Evolutionary conservation across 164 flowering plant genomes (phyloP), one percentile per base, ranked within the genome.

Genomic region (Kingdonia uniflora): DNA sequence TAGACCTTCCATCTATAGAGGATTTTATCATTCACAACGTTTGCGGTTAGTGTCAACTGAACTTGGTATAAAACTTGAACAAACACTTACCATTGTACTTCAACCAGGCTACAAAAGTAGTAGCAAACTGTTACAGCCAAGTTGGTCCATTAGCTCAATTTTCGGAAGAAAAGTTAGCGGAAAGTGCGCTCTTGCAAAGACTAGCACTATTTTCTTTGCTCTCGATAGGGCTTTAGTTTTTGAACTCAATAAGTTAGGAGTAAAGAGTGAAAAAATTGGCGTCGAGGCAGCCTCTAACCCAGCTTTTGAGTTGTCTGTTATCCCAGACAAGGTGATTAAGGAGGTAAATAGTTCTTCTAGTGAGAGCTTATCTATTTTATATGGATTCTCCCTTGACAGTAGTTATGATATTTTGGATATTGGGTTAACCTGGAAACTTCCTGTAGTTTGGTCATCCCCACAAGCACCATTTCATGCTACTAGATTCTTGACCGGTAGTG

Each of bases 401-500:
- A 68, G 64, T 15, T 56, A 42, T 40, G 49, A 72, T n/a, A 82
- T 81, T 51, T 75, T 84, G 55, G 80, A 92, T 75, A 61, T 88
- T 51, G 81, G 82, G 19, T 49, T 92, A 19, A 73, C 55, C 29
- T 92, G 99, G 96, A 88, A 82, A 65, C 43, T 56, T 59, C 95
- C 99, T 24, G 51, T 84, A n/a, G 50, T 58, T 54, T 92, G 99
- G 99, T 74, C 79, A 24, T 73, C 77, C 65, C 59, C 57, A 56
- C 81, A 71, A 60, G 78, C 95, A 59, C 99, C 96, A 24, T 72
- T 88, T 47, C 84, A 65, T 52, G 76, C 81, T 37, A 86, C 66
- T 66, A 79, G 99, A 70, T 92, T 82, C 63, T 68, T 88, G 56
- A 82, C 86, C 80, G 99, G 99, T 58, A 92, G 95, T 71, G 99